Conservation (phyloP, 768 basidiomycete genomes). For the Mrakia frigida region DNA sequence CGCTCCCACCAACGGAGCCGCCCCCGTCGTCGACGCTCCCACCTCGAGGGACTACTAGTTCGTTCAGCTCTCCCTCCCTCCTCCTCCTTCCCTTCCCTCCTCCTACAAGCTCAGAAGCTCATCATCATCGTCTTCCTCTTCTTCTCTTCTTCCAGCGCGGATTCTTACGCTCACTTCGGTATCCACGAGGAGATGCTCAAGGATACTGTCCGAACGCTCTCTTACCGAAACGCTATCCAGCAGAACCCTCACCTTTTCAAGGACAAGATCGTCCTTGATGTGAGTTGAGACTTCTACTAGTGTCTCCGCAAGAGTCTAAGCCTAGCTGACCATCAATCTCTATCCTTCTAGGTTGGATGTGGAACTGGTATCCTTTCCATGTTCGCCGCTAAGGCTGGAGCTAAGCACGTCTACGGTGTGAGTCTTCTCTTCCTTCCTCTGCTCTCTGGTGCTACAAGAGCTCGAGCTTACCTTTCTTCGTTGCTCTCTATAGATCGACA, state of each 20-base stretch:
- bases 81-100: no score
- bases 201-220: constrained; percentile 87
- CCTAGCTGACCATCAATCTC: no score
- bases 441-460: constrained; percentile 16
- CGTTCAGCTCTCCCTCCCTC: constrained; percentile 16
- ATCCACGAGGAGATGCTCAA: constrained; percentile 99
- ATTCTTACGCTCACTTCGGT: constrained; percentile 93
- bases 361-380: constrained; percentile 97
- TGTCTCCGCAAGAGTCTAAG: neutral
- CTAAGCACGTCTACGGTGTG: constrained; percentile 87
- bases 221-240: constrained; percentile 89
- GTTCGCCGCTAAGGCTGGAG: constrained; percentile 96
- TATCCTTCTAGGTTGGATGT: constrained; percentile 65
- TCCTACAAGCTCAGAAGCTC: neutral
- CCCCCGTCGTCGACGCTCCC: constrained; percentile 11
- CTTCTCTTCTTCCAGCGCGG: constrained; percentile 55
- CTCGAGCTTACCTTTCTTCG: constrained; percentile 12
- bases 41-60: constrained; percentile 34
- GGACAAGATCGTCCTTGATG: constrained; percentile 87
- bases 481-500: constrained; percentile 68
- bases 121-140: constrained; percentile 17
- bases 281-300: constrained; percentile 32
- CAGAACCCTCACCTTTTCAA: constrained; percentile 94
- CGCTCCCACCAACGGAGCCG: constrained; percentile 10
- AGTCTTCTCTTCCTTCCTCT: constrained; percentile 42